Evolutionary conservation across 2,329 filamentous ascomycete species (phyloP), one percentile per base, ranked within the genome.

Genomic region (Zymoseptoria ardabiliae): DNA sequence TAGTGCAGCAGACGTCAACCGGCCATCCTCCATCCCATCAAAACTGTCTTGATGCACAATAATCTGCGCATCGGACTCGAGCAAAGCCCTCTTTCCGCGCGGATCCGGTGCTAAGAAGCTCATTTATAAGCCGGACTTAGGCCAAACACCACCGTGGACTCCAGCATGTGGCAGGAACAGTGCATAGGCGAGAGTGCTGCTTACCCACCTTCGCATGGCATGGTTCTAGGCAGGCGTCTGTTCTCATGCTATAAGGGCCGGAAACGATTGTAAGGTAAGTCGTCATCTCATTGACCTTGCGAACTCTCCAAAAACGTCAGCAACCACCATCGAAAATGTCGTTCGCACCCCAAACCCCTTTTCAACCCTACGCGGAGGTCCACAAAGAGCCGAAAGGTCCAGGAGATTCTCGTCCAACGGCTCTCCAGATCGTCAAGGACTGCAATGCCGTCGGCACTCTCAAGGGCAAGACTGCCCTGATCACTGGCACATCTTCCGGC

Each of bases 401-500:
- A 5, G 68, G 65, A 10, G 65, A 69, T 65, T 66, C 72, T 45
- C 58, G 61, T 11, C 60, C 76, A 19, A 70, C 68, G 7, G 69
- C 69, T 22, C 30, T 62, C 9, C 63, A 70, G 53, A 62, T 71
- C 25, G 58, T 71, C 51, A 57, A 65, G 51, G 69, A 71, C 56
- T 50, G 58, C 45, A 58, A 63, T 22, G 57, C 75, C n/a, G 61
- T 70, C 7, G 71, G 71, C 52, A 74, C 69, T 20, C 70, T 76
- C 28, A 55, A 60, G 1, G 73, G 68, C 53, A 76, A 75, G 53
- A 72, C 75, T 21, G 66, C 75, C 8, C 61, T 80, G 13, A 71
- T 80, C 50, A 80, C 78, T 0, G 78, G 78, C n/a, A 68, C 66
- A 67, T 77, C 76, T 0, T 70, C 74, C 17, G 78, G 78, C 1